Base-by-base conservation (phyloP, 768 basidiomycete species). In the Pholiota microspora region DNA sequence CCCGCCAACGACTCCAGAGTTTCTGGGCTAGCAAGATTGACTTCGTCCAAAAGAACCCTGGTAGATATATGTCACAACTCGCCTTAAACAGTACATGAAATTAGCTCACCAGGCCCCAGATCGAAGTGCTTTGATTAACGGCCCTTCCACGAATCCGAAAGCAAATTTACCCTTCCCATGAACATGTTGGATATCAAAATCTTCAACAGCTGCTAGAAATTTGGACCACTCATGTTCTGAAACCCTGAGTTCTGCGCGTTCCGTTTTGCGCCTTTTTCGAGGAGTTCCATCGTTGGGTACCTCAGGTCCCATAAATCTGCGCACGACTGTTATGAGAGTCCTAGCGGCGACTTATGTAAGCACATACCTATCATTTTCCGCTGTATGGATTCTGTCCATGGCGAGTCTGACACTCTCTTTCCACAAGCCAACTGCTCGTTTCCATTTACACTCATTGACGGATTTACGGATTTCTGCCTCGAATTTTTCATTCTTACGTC, bases 131-230 rank as follows among this genome's bases (percentile, higher is more conserved):
- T 87, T 90, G 21, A 97, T 84, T n/a, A 99, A 74, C 10, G 97
- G 95, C 0, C 96, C 97, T 66, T 99, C 97, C 1, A 98, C 86
- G 62, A 98, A 98, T 7, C 86, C 85, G 64, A 98, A 98, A 0
- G 94, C 90, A 64, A 97, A 89, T 66, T 91, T 94, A 24, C 91
- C 86, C 62, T 89, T 88, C 46, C 87, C 88, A 53, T 84, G 84
- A n/a, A 94, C 85, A 67, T 95, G 88, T 62, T 95, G 92, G 0
- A 88, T 75, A 59, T 96, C 91, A 59, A 99, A 99, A 27, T 86
- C 84, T 28, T 82, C 76, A 5, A 96, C 82, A 18, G 86, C 83
- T 27, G 60, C 72, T 53, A 84, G 77, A 59, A 97, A 92, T 0
- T 71, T 67, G 15, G 73, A 71, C 95, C 95, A 98, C 24, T 72